Percentiles rank a stretch among this genome's conserved stretches.
phyloP scores from a whole-genome alignment of 2,329 filamentous ascomycete genomes.

The Xylaria sp. region DNA sequence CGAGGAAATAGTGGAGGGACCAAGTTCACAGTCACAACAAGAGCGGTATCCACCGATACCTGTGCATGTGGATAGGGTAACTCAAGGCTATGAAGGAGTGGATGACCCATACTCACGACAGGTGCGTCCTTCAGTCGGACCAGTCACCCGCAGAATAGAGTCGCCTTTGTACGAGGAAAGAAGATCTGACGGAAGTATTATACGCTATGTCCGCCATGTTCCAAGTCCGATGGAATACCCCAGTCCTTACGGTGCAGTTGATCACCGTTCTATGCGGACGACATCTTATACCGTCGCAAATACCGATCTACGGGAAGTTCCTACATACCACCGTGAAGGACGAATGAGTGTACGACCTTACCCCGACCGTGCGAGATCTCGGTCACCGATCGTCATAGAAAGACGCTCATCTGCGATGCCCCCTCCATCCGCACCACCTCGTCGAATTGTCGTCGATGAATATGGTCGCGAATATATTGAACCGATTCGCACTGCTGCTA shows the following conservation, averaged over 20 bases:
- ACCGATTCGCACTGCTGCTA: slow-evolving; percentile 55
- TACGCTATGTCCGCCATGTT: slow-evolving; percentile 52
- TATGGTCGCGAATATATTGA: slow-evolving; percentile 82
- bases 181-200: slow-evolving; percentile 45
- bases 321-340: slow-evolving; percentile 57
- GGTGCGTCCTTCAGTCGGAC: slow-evolving; percentile 46
- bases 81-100: slow-evolving; percentile 49
- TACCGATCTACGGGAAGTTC: slow-evolving; percentile 53
- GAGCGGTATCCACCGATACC: slow-evolving; percentile 45
- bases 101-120: slow-evolving; percentile 46
- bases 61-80: slow-evolving; percentile 39
- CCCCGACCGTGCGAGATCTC: slow-evolving; percentile 58
- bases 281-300: slow-evolving; percentile 56
- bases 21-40: slow-evolving; percentile 50
- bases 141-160: slow-evolving; percentile 43
- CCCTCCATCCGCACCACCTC: slow-evolving; percentile 61
- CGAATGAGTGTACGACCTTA: slow-evolving; percentile 62
- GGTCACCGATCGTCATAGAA: slow-evolving; percentile 59
- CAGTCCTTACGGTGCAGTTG: slow-evolving; percentile 52
- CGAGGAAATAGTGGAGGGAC: slow-evolving; percentile 57
- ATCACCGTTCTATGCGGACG: slow-evolving; percentile 53
- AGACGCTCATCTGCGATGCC: slow-evolving; percentile 60
- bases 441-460: slow-evolving; percentile 82
- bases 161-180: slow-evolving; percentile 47
- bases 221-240: slow-evolving; percentile 52